These are phyloP conservation scores for Stentor coeruleus DNA, from an alignment of 73 alveolate genomes.

Conservation along the genomic window DNA sequence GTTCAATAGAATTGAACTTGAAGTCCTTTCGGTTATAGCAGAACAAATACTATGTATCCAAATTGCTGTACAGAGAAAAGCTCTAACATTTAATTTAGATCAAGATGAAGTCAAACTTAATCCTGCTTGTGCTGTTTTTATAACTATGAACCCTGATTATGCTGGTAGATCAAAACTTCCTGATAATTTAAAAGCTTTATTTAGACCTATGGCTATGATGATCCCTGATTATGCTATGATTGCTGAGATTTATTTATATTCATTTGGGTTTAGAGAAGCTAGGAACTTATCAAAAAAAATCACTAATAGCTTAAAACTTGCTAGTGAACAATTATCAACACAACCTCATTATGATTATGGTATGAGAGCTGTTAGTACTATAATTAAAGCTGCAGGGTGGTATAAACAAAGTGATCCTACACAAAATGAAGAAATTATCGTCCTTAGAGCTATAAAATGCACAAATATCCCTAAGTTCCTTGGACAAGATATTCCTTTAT, in stretches of 20 bases:
- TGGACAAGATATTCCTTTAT: constrained; percentile 91
- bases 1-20: constrained; percentile 95
- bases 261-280: constrained; percentile 93
- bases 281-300: constrained; percentile 82
- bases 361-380: constrained; percentile 96
- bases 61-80: constrained; percentile 80
- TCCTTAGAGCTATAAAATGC: constrained; percentile 92
- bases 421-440: constrained; percentile 80
- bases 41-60: constrained; percentile 84
- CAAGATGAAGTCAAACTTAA: constrained; percentile 57
- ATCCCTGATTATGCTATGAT: constrained; percentile 88
- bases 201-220: constrained; percentile 89
- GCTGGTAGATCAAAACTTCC: constrained; percentile 92
- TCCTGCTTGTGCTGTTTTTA: constrained; percentile 75
- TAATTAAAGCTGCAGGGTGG: constrained; percentile 96
- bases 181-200: constrained; percentile 91
- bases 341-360: constrained; percentile 98
- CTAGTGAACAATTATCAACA: constrained; percentile 88
- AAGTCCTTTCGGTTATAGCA: constrained; percentile 98
- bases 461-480: constrained; percentile 96
- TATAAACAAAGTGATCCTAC: constrained; percentile 77
- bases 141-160: constrained; percentile 96
- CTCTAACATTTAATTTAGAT: constrained; percentile 63
- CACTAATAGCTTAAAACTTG: constrained; percentile 76
- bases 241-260: constrained; percentile 85